Conservation (phyloP, 2,329 filamentous ascomycete species). For the Venturia effusa region DNA sequence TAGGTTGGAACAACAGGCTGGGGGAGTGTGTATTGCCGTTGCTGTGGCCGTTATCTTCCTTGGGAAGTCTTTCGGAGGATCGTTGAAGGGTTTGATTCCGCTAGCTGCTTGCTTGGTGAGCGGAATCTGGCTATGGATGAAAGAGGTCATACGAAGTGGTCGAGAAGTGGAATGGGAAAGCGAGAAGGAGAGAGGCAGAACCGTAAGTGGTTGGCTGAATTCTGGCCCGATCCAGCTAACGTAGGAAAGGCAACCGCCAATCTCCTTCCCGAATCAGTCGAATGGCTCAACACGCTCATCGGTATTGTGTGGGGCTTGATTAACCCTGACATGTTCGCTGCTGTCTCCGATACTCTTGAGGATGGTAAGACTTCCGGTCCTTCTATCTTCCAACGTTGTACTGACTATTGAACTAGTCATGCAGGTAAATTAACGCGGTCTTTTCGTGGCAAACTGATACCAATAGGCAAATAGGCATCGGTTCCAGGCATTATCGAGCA, state of each 20-base stretch:
- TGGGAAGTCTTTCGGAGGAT: constrained; percentile 69
- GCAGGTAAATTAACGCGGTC: no score
- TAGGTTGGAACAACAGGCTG: constrained; percentile 63
- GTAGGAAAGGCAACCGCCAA: constrained; percentile 61
- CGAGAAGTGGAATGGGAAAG: constrained; percentile 79
- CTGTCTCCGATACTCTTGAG: constrained; percentile 82
- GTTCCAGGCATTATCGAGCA: constrained; percentile 87
- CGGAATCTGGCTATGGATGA: constrained; percentile 80
- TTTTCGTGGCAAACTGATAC: background rate
- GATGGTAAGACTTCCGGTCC: constrained; percentile 57
- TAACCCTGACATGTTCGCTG: constrained; percentile 91
- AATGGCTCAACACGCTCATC: constrained; percentile 88
- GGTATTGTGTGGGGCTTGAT: constrained; percentile 80
- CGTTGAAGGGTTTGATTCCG: constrained; percentile 64
- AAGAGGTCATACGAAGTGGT: constrained; percentile 73
- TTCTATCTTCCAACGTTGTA: background rate
- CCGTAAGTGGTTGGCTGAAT: constrained; percentile 33
- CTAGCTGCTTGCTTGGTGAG: constrained; percentile 61
- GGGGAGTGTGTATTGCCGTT: constrained; percentile 57
- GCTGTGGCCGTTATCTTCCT: constrained; percentile 64
- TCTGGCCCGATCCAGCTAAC: background rate
- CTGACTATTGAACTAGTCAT: no score
- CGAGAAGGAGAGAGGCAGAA: constrained; percentile 75
- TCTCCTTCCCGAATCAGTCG: constrained; percentile 79
- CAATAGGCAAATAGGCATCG: constrained; percentile 44